These are phyloP conservation scores for Hyphopichia buzzinii DNA, from an alignment of 1,139 yeast species.

Conservation along the genomic window DNA sequence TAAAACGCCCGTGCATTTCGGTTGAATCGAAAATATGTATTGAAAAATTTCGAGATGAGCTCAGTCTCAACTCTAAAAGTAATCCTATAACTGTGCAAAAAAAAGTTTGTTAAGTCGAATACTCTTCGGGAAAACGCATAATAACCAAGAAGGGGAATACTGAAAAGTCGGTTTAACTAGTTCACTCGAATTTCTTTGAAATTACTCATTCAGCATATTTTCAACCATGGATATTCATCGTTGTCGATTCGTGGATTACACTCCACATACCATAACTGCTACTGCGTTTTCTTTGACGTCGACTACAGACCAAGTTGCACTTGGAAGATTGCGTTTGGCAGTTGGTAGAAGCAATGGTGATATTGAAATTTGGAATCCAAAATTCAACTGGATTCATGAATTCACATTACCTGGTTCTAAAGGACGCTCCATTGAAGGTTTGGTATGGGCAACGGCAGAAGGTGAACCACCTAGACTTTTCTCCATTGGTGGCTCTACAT, in stretches of 20 bases:
- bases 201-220: too few species aligned
- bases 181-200: too few species aligned
- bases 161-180: too few species aligned
- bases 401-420: slow-evolving; percentile 72
- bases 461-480: slow-evolving; percentile 65
- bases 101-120: too few species aligned
- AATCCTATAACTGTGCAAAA: too few species aligned
- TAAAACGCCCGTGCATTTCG: slow-evolving; percentile 1
- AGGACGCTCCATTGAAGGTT: slow-evolving; percentile 84
- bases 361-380: slow-evolving; percentile 94
- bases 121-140: too few species aligned
- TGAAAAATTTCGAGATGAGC: slow-evolving; percentile 17
- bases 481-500: slow-evolving; percentile 91
- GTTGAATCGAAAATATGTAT: neutral
- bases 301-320: slow-evolving; percentile 10
- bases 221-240: slow-evolving; percentile 79
- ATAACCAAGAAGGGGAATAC: too few species aligned
- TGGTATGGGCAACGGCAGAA: slow-evolving; percentile 65
- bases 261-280: slow-evolving; percentile 83
- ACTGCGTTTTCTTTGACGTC: slow-evolving; percentile 76
- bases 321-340: slow-evolving; percentile 60
- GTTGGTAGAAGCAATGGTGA: slow-evolving; percentile 94
- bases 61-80: too few species aligned
- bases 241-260: slow-evolving; percentile 87
- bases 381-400: slow-evolving; percentile 56